phyloP scores from a whole-genome alignment of 2,329 filamentous ascomycete genomes.

The Cladophialophora yegresii region DNA sequence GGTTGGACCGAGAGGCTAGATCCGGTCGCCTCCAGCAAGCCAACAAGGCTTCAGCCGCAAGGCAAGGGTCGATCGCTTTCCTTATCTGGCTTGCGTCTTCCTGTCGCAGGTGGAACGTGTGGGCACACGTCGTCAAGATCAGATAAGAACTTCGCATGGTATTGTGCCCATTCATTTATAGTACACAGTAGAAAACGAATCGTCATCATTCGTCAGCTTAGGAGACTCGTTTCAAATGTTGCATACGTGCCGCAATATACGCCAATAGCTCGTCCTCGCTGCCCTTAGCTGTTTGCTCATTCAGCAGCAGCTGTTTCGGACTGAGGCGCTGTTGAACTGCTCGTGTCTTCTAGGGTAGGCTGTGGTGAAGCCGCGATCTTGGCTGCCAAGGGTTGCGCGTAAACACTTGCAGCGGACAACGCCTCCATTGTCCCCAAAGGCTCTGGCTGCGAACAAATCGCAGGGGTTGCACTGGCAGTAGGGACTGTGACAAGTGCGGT shows the following conservation, averaged over 20 bases:
- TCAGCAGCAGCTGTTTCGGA: not conserved
- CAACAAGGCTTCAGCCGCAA: not conserved
- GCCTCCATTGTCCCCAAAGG: not conserved
- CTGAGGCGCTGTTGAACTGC: not conserved
- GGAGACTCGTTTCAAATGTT: not conserved
- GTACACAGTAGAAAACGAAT: not conserved
- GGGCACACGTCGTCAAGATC: not conserved
- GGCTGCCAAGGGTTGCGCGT: not conserved
- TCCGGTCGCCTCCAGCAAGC: not conserved
- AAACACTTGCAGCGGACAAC: not conserved
- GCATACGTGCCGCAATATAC: not conserved
- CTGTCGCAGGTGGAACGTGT: not conserved
- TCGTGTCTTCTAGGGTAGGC: not conserved
- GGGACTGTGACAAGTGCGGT: constrained; percentile 21
- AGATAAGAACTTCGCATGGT: not conserved
- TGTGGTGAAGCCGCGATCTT: not conserved
- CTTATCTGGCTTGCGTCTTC: not conserved
- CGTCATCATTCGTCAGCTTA: not conserved
- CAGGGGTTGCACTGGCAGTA: not conserved
- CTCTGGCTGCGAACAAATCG: not conserved
- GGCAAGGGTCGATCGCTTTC: not conserved
- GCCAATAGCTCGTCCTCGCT: not conserved
- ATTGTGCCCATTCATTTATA: not conserved
- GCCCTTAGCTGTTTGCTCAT: not conserved
- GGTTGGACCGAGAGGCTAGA: not conserved